Percentiles rank a stretch among this genome's conserved stretches.
Evolutionary conservation across 2,329 filamentous ascomycete species (phyloP).

Genomic region (Alternaria ethzedia): DNA sequence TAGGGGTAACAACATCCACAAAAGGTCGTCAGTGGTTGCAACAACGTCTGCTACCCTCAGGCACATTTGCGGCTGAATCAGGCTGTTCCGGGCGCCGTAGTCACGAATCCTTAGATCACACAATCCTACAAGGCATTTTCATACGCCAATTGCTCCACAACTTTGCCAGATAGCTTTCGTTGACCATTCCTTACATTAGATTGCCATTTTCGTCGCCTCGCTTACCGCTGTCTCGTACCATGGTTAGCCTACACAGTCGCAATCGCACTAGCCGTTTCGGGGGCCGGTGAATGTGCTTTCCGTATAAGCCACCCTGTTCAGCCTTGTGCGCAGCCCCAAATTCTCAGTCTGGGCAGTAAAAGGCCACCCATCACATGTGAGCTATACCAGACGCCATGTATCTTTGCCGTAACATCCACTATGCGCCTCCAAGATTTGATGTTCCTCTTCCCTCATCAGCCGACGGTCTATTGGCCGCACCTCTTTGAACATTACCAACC

Average conservation of each 20-base stretch:
- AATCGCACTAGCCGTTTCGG: conserved; percentile 5
- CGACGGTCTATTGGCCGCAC: background rate
- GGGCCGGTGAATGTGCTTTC: conserved; percentile 10
- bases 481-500: background rate
- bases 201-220: background rate
- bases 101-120: background rate
- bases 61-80: background rate
- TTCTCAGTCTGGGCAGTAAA: background rate
- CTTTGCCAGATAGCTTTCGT: background rate
- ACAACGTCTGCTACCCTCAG: background rate
- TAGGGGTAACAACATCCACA: background rate
- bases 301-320: conserved; percentile 9
- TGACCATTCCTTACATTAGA: background rate
- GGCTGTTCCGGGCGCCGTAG: background rate
- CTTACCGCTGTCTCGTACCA: conserved; percentile 12
- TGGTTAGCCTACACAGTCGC: background rate
- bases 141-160: background rate
- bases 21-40: background rate
- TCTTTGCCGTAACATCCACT: background rate
- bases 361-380: background rate
- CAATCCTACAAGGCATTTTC: background rate
- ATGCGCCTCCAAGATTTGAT: background rate
- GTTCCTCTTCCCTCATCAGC: background rate
- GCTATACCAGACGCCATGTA: background rate
- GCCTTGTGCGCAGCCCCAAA: conserved; percentile 10